Conservation (phyloP, 2,329 filamentous ascomycete genomes). For the Pochonia chlamydosporia region DNA sequence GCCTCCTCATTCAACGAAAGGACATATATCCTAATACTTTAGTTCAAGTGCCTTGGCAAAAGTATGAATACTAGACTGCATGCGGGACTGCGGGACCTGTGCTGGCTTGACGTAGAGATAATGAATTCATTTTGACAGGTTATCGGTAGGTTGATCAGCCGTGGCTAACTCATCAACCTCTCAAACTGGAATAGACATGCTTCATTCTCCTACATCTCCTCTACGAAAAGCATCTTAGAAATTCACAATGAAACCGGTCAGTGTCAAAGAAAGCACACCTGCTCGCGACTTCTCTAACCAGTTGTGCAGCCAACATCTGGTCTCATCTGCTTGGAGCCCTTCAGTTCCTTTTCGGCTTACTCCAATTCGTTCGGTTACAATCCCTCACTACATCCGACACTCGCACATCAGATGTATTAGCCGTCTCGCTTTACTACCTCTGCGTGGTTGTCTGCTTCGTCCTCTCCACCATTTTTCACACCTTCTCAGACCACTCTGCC, state of each 20-base stretch:
- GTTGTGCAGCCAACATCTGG: slow-evolving; percentile 27
- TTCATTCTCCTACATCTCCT: slow-evolving; percentile 12
- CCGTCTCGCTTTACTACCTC: slow-evolving; percentile 17
- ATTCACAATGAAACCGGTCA: slow-evolving; percentile 16
- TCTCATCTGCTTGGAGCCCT: slow-evolving; percentile 20
- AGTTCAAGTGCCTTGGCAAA: no score
- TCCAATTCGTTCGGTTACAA: slow-evolving; percentile 9
- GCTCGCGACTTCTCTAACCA: no score
- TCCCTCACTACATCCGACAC: slow-evolving; percentile 7
- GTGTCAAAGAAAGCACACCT: no score
- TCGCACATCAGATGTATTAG: slow-evolving; percentile 1
- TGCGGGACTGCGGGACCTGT: no score
- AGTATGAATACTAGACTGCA: no score
- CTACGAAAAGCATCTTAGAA: slow-evolving; percentile 12
- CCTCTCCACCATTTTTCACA: slow-evolving; percentile 12
- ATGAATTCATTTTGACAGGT: no score
- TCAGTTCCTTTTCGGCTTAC: slow-evolving; percentile 14
- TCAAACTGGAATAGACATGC: slow-evolving; percentile 7
- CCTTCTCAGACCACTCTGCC: slow-evolving; percentile 23
- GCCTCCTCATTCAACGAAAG: no score
- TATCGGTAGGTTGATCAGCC: no score
- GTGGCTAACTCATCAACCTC: no score
- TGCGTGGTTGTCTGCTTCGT: slow-evolving; percentile 20
- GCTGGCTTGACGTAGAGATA: no score
- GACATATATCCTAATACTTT: no score